A percentile compares a stretch with the other conserved stretches of the same genome.
phyloP scores from a whole-genome alignment of 1,284 basidiomycete species.

The Ustilago cynodontis region DNA sequence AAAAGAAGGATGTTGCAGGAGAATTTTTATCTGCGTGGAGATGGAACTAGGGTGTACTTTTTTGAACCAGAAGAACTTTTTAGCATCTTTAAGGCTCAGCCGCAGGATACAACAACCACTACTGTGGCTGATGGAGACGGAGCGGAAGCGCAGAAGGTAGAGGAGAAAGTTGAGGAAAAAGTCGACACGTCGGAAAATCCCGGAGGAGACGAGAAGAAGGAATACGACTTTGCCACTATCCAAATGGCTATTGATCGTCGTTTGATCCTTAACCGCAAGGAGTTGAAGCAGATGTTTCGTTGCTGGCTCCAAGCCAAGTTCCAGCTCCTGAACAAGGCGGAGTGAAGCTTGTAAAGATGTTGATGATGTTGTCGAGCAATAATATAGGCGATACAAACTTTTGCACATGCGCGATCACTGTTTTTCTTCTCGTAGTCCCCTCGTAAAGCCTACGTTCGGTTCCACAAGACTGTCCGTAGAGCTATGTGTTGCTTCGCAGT shows the following conservation, averaged over 20 bases:
- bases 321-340: slow-evolving; percentile 13
- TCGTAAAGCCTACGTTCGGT: too few species aligned
- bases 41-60: slow-evolving; percentile 81
- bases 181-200: not conserved
- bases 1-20: slow-evolving; percentile 86
- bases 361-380: not conserved
- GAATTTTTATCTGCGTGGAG: slow-evolving; percentile 81
- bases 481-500: too few species aligned
- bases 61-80: slow-evolving; percentile 63
- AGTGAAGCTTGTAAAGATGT: not conserved
- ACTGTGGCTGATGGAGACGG: not conserved
- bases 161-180: not conserved
- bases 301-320: slow-evolving; percentile 68
- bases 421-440: too few species aligned
- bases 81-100: slow-evolving; percentile 58
- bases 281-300: slow-evolving; percentile 67
- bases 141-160: not conserved
- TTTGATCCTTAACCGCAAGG: slow-evolving; percentile 67
- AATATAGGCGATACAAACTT: not conserved
- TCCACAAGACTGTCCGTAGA: too few species aligned
- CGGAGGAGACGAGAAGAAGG: not conserved
- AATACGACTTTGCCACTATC: slow-evolving; percentile 54
- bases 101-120: slow-evolving; percentile 24
- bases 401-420: too few species aligned
- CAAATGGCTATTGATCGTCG: slow-evolving; percentile 68